Evolutionary conservation across 2,329 filamentous ascomycete genomes (phyloP), one percentile per base, ranked within the genome.

Genomic region (Furcasterigmium furcatum): DNA sequence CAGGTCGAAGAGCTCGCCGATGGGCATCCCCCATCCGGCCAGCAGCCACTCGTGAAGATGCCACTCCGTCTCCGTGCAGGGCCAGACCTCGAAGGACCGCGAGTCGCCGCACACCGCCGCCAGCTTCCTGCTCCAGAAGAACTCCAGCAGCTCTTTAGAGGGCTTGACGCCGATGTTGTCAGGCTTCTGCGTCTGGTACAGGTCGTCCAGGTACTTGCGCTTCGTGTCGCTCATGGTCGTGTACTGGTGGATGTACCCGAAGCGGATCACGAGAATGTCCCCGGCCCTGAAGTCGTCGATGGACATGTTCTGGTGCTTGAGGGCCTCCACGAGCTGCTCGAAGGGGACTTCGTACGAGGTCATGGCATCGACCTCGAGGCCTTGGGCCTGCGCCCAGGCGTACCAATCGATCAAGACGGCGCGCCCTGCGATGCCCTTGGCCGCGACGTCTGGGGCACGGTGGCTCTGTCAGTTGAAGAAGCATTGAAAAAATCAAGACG

Each of bases 351-450:
- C 49, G 18, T 56, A 35, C 2, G 49, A 52, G 13, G 43, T 46
- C 39, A 52, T 52, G 1, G 47, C 48, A 16, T 58, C 54, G 0
- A 58, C 42, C 4, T 50, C 21, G 3, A 51, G 2, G 7, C 41
- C 43, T 12, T 48, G 41, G 2, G 57, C 52, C 4, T 52, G 30
- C 64, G 62, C 14, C 49, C 74, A 81, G 20, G 63, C 50, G 8
- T 66, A 70, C 44, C 73, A 82, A 56, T 83, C 80, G 1, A 79
- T 58, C 0, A 80, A 60, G 1, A 79, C 65, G 16, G 74, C 75
- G 0, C 76, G 68, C 4, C 74, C 75, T 3, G 71, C 70, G 6
- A 79, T 66, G 24, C 73, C 72, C 47, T 1, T 51, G 52, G 16
- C 43, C 52, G 20, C 52, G 55, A 0, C 57, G 55, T 52, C 55